phyloP scores from a whole-genome alignment of 2,329 filamentous ascomycete genomes.

The Beauveria sp. region DNA sequence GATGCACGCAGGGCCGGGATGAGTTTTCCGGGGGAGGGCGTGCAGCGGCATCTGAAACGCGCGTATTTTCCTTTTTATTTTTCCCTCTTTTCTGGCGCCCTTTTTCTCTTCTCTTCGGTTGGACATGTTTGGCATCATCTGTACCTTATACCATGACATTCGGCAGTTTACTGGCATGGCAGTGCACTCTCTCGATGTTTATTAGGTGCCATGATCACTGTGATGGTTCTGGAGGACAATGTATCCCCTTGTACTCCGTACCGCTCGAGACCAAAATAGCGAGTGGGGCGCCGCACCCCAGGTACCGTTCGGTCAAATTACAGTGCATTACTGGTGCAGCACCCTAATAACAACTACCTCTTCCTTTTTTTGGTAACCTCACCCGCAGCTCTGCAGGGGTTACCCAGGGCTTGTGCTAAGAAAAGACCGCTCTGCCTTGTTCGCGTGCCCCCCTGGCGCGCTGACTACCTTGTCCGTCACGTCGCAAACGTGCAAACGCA shows the following conservation, averaged over 20 bases:
- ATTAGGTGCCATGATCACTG: no score
- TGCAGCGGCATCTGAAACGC: not conserved
- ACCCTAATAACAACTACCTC: not conserved
- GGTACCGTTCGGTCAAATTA: conserved; percentile 11
- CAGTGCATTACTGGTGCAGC: conserved; percentile 5
- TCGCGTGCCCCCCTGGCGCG: not conserved
- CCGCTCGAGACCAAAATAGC: conserved; percentile 3
- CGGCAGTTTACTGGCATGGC: no score
- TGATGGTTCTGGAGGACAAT: no score
- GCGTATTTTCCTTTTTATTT: not conserved
- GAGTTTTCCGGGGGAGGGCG: not conserved
- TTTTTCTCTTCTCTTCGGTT: no score
- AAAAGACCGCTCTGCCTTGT: not conserved
- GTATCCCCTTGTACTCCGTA: not conserved
- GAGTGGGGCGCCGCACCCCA: not conserved
- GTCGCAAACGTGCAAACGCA: not conserved
- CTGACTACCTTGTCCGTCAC: not conserved
- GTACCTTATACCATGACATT: no score
- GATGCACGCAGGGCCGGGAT: conserved; percentile 20
- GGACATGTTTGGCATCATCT: no score
- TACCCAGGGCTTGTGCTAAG: not conserved
- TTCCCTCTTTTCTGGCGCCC: not conserved
- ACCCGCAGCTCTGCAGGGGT: not conserved
- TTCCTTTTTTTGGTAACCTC: not conserved
- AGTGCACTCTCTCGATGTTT: no score